A percentile compares a stretch with the other conserved stretches of the same genome.
Conservation (phyloP, 2,329 filamentous ascomycete genomes). For the Alternaria viburni region DNA sequence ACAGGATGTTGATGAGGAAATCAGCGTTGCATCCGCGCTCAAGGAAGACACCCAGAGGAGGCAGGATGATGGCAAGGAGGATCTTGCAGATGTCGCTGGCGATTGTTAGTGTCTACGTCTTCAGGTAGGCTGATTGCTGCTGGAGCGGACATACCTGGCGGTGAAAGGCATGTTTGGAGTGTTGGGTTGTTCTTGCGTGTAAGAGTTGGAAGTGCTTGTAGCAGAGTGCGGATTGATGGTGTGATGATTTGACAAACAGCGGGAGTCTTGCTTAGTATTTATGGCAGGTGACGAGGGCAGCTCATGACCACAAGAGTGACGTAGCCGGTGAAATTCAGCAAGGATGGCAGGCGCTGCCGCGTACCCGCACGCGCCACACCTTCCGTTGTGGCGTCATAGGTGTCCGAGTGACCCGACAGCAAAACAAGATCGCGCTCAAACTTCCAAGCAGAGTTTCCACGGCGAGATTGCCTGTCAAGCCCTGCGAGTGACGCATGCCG, state of each 20-base stretch:
- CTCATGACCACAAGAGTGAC: conserved; percentile 28
- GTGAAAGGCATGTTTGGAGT: conserved; percentile 64
- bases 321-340: conserved; percentile 12
- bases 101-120: conserved; percentile 19
- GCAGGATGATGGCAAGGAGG: conserved; percentile 87
- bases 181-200: conserved; percentile 4
- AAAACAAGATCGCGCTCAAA: conserved; percentile 2
- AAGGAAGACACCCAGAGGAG: conserved; percentile 90
- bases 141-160: conserved; percentile 55
- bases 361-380: conserved; percentile 23
- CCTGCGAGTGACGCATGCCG: conserved; percentile 7
- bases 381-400: conserved; percentile 9
- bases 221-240: conserved; percentile 3
- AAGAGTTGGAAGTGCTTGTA: not conserved
- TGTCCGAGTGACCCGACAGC: conserved; percentile 4
- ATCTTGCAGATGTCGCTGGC: conserved; percentile 77
- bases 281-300: conserved; percentile 25
- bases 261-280: conserved; percentile 30
- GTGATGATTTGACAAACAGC: conserved; percentile 11
- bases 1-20: conserved; percentile 88
- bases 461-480: not conserved
- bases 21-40: conserved; percentile 89
- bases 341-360: conserved; percentile 12
- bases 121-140: not conserved
- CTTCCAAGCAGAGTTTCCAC: conserved; percentile 2